A percentile compares a stretch with the other conserved stretches of the same genome.
These are phyloP conservation scores for Mrakia blollopis DNA, from an alignment of 768 basidiomycete species.

Conservation along the genomic window DNA sequence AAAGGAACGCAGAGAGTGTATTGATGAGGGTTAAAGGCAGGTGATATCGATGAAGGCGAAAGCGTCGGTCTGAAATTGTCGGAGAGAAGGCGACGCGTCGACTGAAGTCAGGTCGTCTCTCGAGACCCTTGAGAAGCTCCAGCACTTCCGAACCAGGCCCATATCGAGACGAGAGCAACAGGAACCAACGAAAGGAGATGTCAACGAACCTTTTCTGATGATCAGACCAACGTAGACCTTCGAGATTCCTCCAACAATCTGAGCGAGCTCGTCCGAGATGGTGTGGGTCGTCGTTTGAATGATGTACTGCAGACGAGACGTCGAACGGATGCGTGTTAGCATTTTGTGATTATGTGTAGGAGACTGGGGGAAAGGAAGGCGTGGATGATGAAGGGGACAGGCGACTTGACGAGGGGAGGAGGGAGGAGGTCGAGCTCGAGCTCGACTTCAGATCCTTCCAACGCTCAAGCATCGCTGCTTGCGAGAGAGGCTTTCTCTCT, in stretches of 20 bases:
- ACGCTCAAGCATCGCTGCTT: too few species aligned
- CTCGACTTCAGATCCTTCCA: too few species aligned
- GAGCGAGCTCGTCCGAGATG: conserved; percentile 79
- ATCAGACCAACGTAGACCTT: conserved; percentile 94
- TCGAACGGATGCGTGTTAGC: too few species aligned
- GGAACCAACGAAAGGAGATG: not conserved
- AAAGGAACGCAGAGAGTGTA: not conserved
- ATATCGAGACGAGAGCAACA: not conserved
- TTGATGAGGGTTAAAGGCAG: not conserved
- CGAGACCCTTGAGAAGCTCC: not conserved
- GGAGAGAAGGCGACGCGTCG: too few species aligned
- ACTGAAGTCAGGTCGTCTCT: too few species aligned
- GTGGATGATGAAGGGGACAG: not conserved
- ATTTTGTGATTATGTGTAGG: not conserved
- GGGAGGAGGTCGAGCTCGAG: not conserved
- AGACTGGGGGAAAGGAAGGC: not conserved
- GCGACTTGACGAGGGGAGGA: too few species aligned
- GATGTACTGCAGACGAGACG: conserved; percentile 56
- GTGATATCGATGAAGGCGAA: too few species aligned
- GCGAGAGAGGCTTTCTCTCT: too few species aligned
- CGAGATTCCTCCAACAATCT: conserved; percentile 79
- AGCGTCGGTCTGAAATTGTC: too few species aligned
- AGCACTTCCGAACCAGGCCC: not conserved
- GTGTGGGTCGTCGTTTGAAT: conserved; percentile 75
- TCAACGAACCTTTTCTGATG: conserved; percentile 69